phyloP scores from a whole-genome alignment of 148 eudicot genomes.

The Arbutus unedo region DNA sequence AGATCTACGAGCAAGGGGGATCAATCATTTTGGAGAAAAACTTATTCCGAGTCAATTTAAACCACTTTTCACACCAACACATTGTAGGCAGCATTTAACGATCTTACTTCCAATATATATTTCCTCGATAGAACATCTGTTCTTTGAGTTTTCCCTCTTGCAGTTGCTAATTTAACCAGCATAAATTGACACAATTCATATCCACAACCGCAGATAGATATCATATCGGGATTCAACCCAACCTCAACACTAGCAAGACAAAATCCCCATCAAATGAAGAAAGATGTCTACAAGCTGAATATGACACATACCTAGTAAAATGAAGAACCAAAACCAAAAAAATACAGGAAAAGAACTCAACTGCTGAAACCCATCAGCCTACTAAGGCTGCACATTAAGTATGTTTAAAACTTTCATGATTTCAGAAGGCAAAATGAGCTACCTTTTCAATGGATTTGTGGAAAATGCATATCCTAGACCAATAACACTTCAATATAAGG shows the following conservation, averaged over 20 bases:
- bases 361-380: neutral
- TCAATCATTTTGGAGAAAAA: no score
- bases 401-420: neutral
- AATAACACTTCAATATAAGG: neutral
- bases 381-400: neutral
- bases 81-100: no score
- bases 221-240: neutral
- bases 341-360: neutral
- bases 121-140: no score
- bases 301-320: neutral
- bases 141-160: no score
- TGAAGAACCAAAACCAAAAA: neutral
- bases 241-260: neutral
- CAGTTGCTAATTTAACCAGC: no score
- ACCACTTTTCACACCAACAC: no score
- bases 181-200: no score
- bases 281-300: neutral
- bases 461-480: conserved; percentile 8
- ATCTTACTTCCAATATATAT: no score
- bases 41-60: no score
- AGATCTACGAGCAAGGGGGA: no score
- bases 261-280: neutral
- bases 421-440: neutral
- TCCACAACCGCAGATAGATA: neutral
- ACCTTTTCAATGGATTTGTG: neutral